phyloP scores from a whole-genome alignment of 768 basidiomycete species.

The Amanita subjunquillea region DNA sequence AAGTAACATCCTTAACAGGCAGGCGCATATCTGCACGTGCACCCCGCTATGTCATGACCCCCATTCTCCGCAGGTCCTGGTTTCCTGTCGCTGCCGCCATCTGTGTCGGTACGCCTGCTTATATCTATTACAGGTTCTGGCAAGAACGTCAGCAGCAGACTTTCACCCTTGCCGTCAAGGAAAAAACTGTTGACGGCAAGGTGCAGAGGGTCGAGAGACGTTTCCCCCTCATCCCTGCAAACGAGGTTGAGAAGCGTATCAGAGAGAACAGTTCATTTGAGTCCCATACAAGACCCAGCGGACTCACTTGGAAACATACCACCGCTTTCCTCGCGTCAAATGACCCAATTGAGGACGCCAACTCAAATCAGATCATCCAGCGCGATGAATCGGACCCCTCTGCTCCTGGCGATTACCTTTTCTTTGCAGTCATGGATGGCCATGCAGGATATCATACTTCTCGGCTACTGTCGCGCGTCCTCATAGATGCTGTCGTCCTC shows the following conservation, averaged over 20 bases:
- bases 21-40: background rate
- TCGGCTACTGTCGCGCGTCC: conserved; percentile 66
- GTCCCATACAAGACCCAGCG: conserved; percentile 36
- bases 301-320: conserved; percentile 62
- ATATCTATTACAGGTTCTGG: conserved; percentile 42
- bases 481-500: conserved; percentile 77
- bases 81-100: conserved; percentile 54
- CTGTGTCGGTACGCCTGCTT: conserved; percentile 46
- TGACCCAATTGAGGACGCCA: conserved; percentile 86
- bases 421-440: conserved; percentile 88
- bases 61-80: conserved; percentile 60
- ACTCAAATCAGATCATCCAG: conserved; percentile 57
- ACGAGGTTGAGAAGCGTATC: conserved; percentile 46
- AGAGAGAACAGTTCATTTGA: conserved; percentile 39
- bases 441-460: conserved; percentile 84
- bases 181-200: conserved; percentile 50
- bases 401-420: conserved; percentile 61
- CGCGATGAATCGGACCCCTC: conserved; percentile 51
- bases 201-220: conserved; percentile 39
- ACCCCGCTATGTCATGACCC: background rate
- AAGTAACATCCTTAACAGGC: background rate
- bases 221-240: conserved; percentile 46
- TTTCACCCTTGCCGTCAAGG: conserved; percentile 50
- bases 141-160: conserved; percentile 27
- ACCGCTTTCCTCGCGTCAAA: conserved; percentile 81